Evolutionary conservation across 257 asterid genomes (phyloP).

Genomic region (Leptodermis oblonga): DNA sequence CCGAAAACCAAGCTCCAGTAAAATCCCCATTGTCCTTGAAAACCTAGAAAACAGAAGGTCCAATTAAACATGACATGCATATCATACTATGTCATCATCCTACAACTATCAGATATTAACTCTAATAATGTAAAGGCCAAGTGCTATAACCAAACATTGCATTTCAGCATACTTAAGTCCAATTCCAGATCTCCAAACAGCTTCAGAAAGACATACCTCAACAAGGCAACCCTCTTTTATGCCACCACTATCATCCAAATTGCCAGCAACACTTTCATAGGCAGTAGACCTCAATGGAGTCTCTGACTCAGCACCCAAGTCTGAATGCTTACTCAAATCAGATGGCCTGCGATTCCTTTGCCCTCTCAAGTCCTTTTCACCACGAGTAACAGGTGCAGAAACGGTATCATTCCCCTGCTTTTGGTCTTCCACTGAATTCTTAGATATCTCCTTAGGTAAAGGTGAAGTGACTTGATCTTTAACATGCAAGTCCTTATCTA

Average conservation of each 20-base stretch:
- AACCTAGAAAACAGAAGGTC: slow-evolving; percentile 44
- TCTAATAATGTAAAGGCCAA: not conserved
- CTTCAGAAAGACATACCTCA: slow-evolving; percentile 58
- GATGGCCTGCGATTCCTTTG: slow-evolving; percentile 35
- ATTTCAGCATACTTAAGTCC: not conserved
- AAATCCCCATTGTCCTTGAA: slow-evolving; percentile 59
- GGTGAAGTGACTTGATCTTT: slow-evolving; percentile 23
- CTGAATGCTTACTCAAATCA: slow-evolving; percentile 29
- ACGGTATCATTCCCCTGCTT: slow-evolving; percentile 27
- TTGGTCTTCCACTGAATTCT: slow-evolving; percentile 27
- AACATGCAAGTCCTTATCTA: slow-evolving; percentile 34
- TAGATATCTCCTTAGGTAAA: slow-evolving; percentile 32
- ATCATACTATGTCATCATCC: not conserved
- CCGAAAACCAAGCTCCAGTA: slow-evolving; percentile 78
- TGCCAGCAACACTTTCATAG: slow-evolving; percentile 20
- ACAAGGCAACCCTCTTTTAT: slow-evolving; percentile 68
- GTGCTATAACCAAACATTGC: not conserved
- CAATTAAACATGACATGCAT: not conserved
- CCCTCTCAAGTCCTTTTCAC: slow-evolving; percentile 36
- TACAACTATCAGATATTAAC: not conserved
- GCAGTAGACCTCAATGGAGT: slow-evolving; percentile 27
- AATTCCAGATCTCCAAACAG: not conserved
- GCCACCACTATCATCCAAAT: slow-evolving; percentile 15
- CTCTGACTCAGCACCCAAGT: slow-evolving; percentile 38
- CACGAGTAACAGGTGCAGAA: slow-evolving; percentile 28